These are phyloP conservation scores for Paramyrothecium roridum DNA, from an alignment of 2,329 filamentous ascomycete genomes.

Conservation along the genomic window DNA sequence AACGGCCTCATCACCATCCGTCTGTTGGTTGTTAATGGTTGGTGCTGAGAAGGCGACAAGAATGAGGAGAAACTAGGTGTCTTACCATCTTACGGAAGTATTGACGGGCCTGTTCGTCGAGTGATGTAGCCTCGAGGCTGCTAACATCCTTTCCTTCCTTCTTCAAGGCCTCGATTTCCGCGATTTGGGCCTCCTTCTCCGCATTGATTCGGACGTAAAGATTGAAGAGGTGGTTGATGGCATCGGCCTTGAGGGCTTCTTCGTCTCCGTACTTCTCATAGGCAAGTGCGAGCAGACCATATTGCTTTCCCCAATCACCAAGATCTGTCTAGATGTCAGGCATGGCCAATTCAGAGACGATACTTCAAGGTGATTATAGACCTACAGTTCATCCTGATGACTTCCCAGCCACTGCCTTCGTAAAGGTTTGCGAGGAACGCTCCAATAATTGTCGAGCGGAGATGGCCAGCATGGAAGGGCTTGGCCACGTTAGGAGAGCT, in stretches of 20 bases:
- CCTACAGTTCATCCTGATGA: slow-evolving; percentile 62
- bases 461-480: slow-evolving; percentile 76
- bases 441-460: slow-evolving; percentile 76
- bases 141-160: slow-evolving; percentile 48
- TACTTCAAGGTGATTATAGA: neutral
- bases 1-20: slow-evolving; percentile 60
- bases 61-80: neutral
- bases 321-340: slow-evolving; percentile 8
- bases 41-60: neutral
- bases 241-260: slow-evolving; percentile 66
- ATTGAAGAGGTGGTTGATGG: slow-evolving; percentile 78
- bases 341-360: neutral
- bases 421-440: slow-evolving; percentile 74
- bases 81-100: slow-evolving; percentile 65
- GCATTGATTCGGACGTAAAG: slow-evolving; percentile 77
- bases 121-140: slow-evolving; percentile 48
- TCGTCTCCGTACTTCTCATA: slow-evolving; percentile 75
- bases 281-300: slow-evolving; percentile 53
- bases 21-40: slow-evolving; percentile 21
- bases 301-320: slow-evolving; percentile 26
- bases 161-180: slow-evolving; percentile 57
- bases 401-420: slow-evolving; percentile 69
- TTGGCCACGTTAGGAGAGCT: slow-evolving; percentile 86
- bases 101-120: slow-evolving; percentile 71
- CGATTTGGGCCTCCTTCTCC: slow-evolving; percentile 65